Conservation (phyloP, 148 eudicot species). For the Rhododendron vialii region DNA sequence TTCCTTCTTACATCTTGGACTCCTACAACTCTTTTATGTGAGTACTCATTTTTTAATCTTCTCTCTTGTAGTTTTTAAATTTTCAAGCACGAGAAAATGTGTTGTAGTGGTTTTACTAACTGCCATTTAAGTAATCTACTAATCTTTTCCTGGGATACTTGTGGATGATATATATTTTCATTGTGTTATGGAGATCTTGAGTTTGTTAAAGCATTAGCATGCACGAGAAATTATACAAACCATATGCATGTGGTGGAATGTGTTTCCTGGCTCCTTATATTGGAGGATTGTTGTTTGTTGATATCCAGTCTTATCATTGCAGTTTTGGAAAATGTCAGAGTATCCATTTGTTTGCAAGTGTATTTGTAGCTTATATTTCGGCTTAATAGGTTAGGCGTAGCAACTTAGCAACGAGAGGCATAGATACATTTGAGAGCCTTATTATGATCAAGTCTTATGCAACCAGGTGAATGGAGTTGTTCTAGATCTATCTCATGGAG, state of each 20-base stretch:
- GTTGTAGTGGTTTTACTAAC: background rate
- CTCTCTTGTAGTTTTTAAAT: background rate
- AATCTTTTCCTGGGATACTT: background rate
- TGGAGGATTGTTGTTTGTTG: background rate
- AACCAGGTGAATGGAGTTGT: background rate
- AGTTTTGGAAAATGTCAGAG: background rate
- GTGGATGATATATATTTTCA: background rate
- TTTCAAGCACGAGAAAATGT: background rate
- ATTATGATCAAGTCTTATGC: no score
- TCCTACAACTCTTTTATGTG: constrained; percentile 43
- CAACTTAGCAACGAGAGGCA: background rate
- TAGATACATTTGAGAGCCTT: background rate
- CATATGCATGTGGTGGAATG: constrained; percentile 3
- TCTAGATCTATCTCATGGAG: background rate
- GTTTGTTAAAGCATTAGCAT: background rate
- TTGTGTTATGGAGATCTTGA: background rate
- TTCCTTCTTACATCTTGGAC: constrained; percentile 46
- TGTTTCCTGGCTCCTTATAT: background rate
- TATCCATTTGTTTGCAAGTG: background rate
- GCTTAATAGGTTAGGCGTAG: background rate
- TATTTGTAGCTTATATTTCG: background rate
- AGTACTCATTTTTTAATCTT: constrained; percentile 1
- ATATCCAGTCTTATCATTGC: background rate
- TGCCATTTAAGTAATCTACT: background rate
- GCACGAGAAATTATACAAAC: background rate